A percentile compares a stretch with the other conserved stretches of the same genome.
These are phyloP conservation scores for Davidsoniella virescens DNA, from an alignment of 2,329 filamentous ascomycete species.

Conservation along the genomic window DNA sequence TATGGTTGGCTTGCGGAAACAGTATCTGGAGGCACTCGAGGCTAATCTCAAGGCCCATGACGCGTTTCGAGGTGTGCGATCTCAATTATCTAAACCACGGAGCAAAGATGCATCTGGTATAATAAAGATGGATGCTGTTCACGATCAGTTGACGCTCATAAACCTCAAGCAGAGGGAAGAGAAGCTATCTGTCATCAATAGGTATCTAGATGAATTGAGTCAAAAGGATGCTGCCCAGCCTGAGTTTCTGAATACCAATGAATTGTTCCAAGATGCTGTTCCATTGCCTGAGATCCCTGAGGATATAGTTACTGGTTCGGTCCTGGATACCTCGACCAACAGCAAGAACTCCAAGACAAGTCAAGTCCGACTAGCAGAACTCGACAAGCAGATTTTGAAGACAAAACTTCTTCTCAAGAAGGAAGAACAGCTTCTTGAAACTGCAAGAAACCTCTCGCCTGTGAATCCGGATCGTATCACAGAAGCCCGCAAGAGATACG, in stretches of 20 bases:
- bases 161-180: constrained; percentile 36
- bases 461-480: constrained; percentile 16
- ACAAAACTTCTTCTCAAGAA: constrained; percentile 39
- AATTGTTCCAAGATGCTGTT: constrained; percentile 29
- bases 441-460: constrained; percentile 26
- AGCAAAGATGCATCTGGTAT: not conserved
- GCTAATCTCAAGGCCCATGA: constrained; percentile 35
- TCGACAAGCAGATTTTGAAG: constrained; percentile 43
- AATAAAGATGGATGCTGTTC: constrained; percentile 18
- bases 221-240: constrained; percentile 35
- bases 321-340: not conserved
- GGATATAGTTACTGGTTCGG: constrained; percentile 33
- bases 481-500: constrained; percentile 29
- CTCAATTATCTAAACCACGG: constrained; percentile 2
- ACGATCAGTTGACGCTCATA: constrained; percentile 34
- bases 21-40: constrained; percentile 38
- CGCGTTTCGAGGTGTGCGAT: constrained; percentile 26
- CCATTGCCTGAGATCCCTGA: constrained; percentile 35
- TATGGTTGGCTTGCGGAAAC: constrained; percentile 32
- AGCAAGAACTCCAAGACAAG: constrained; percentile 7
- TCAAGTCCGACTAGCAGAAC: not conserved
- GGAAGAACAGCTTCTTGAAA: constrained; percentile 38
- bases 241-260: constrained; percentile 32
- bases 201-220: constrained; percentile 32
- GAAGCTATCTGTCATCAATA: constrained; percentile 32